These are phyloP conservation scores for Fagopyrum esculentum DNA, from an alignment of 148 eudicot genomes.

Conservation along the genomic window DNA sequence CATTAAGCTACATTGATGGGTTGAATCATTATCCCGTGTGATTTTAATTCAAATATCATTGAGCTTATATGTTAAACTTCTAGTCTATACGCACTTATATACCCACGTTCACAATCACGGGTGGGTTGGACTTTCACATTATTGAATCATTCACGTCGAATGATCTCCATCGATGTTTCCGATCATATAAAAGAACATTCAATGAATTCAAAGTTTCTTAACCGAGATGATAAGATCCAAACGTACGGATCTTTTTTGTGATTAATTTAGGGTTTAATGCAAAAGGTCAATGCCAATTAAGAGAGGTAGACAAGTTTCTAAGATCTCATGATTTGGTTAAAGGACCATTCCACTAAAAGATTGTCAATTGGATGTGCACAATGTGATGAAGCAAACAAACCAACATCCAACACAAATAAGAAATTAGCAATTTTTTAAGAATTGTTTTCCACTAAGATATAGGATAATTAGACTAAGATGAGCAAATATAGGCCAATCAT, in stretches of 20 bases:
- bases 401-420: background rate
- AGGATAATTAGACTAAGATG: background rate
- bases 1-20: background rate
- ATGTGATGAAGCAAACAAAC: background rate
- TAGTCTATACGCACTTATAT: too few relatives aligned
- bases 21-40: background rate
- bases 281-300: background rate
- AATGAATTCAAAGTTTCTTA: too few relatives aligned
- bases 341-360: background rate
- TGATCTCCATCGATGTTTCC: background rate
- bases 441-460: background rate
- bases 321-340: background rate
- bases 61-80: too few relatives aligned
- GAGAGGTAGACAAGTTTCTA: background rate
- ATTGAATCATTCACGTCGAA: too few relatives aligned
- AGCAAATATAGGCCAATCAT: background rate
- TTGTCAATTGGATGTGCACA: background rate
- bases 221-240: background rate
- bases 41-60: too few relatives aligned
- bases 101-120: too few relatives aligned
- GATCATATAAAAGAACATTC: background rate
- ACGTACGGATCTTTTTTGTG: background rate
- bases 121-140: too few relatives aligned
- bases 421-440: background rate
- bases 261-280: background rate